Evolutionary conservation across 1,139 yeast genomes (phyloP), one percentile per base, ranked within the genome.

Genomic region (Candida anutae): DNA sequence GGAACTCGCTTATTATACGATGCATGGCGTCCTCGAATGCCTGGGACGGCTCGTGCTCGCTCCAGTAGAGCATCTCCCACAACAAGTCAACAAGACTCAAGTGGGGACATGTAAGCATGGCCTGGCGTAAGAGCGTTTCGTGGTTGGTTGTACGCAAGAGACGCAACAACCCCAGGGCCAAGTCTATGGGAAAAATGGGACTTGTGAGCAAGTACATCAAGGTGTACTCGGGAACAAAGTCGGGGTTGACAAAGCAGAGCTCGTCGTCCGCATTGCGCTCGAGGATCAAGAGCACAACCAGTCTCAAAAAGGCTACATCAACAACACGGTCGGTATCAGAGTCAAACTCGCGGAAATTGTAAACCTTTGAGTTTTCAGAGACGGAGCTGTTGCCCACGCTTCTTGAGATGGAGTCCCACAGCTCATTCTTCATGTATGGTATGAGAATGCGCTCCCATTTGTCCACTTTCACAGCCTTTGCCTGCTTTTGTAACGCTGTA

Each of bases 141-240:
- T 71, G 64, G 14, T 53, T 48, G 11, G 46, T 36, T 5, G 42
- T 38, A 23, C 47, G 41, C 22, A 85, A 62, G 26, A 68, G 62
- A 6, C 54, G 41, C 27, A 83, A 52, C 26, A 88, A 53, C 1
- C 76, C 78, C 2, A 58, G 57, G 5, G 83, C 62, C 40, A 62
- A 71, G 14, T 63, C 56, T 4, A 63, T 55, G 6, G 96, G 95
- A 53, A 80, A 85, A 19, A 84, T 57, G 15, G 96, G 95, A 55
- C 85, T 95, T 3, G 95, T 83, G 36, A 88, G 62, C 23, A 87
- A 62, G 48, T 84, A 88, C 5, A 81, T 71, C 31, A 84, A 53
- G 2, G 87, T 65, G 26, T 58, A 58, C 42, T 79, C 77, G 25
- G 90, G 80, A 20, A 71, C 40, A 30, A 60, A 61, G 13, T 41